Conservation (phyloP, 768 basidiomycete genomes). For the Paxillus ammoniavirescens region DNA sequence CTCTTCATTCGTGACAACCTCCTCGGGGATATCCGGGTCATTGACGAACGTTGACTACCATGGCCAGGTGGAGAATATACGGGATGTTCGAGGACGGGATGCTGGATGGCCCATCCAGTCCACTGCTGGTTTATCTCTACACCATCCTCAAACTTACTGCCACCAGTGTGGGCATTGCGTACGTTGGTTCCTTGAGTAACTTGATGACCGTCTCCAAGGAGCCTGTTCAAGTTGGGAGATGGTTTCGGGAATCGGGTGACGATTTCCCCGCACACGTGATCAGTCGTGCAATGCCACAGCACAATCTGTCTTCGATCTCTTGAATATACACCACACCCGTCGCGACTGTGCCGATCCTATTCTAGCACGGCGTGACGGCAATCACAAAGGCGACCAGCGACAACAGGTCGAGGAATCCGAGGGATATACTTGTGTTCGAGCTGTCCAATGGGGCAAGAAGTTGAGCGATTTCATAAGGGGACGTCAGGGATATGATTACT, state of each 20-base stretch:
- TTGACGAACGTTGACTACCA: conserved; percentile 92
- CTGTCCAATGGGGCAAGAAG: conserved; percentile 90
- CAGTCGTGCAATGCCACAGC: too few relatives aligned
- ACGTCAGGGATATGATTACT: too few relatives aligned
- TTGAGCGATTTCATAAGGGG: too few relatives aligned
- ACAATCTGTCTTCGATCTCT: too few relatives aligned
- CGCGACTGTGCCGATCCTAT: conserved; percentile 51
- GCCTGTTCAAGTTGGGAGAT: too few relatives aligned
- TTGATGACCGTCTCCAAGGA: too few relatives aligned
- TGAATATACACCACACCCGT: too few relatives aligned
- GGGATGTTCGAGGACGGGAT: not conserved
- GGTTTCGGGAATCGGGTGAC: too few relatives aligned
- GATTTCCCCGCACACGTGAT: too few relatives aligned
- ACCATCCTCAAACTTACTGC: not conserved
- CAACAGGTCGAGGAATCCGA: too few relatives aligned
- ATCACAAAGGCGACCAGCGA: conserved; percentile 42
- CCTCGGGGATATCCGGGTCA: conserved; percentile 59
- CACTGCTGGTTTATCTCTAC: not conserved
- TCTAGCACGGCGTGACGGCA: conserved; percentile 33
- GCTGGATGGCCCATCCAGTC: not conserved
- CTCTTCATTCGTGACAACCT: conserved; percentile 22
- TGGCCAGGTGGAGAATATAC: not conserved
- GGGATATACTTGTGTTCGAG: conserved; percentile 68
- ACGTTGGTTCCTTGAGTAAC: too few relatives aligned
- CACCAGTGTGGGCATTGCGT: too few relatives aligned